Conservation (phyloP, 202 grass and related monocot genomes). For the Digitaria exilis region DNA sequence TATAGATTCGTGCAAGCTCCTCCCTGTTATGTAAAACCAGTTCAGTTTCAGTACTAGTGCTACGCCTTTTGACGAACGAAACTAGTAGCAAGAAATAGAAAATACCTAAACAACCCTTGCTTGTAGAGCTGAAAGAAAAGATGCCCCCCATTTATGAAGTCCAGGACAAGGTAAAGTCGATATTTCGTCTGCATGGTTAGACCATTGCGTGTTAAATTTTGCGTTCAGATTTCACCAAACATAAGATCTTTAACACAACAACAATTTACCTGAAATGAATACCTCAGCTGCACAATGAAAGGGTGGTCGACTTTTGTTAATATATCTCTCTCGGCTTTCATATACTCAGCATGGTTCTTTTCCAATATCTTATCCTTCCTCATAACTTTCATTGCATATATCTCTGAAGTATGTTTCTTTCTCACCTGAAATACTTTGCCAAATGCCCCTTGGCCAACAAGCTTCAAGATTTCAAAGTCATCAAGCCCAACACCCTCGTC, state of each 20-base stretch:
- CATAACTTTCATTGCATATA: conserved; percentile 95
- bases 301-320: conserved; percentile 89
- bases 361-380: conserved; percentile 85
- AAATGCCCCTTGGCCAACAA: conserved; percentile 85
- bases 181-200: conserved; percentile 71
- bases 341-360: conserved; percentile 83
- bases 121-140: conserved; percentile 90
- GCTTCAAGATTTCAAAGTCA: conserved; percentile 82
- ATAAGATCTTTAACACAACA: background rate
- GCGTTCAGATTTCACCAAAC: conserved; percentile 24
- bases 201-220: background rate
- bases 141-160: conserved; percentile 86
- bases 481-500: conserved; percentile 66
- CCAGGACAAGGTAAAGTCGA: conserved; percentile 79
- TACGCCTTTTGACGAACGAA: conserved; percentile 21
- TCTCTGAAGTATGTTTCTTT: conserved; percentile 77
- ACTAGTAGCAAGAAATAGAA: conserved; percentile 8
- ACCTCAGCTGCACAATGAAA: conserved; percentile 86
- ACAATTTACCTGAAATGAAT: conserved; percentile 73
- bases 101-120: conserved; percentile 82
- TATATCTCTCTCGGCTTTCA: conserved; percentile 86
- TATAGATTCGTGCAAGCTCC: conserved; percentile 77
- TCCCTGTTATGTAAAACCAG: conserved; percentile 54
- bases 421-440: conserved; percentile 90
- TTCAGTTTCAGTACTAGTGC: conserved; percentile 4